Evolutionary conservation across 2,329 filamentous ascomycete species (phyloP).

Genomic region (Pseudogymnoascus sp.): DNA sequence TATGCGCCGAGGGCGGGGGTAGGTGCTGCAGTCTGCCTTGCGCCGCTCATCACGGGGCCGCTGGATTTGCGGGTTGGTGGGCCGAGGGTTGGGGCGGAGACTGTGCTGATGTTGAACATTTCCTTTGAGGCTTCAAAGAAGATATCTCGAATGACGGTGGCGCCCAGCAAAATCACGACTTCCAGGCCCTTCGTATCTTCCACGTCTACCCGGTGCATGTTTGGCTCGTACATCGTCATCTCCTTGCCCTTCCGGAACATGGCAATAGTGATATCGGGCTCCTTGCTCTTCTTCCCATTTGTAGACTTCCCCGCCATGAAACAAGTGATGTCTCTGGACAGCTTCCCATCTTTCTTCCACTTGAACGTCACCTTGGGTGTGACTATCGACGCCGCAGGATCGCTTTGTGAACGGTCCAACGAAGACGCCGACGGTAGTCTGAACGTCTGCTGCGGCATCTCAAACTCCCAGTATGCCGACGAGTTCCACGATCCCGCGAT

Average conservation of each 20-base stretch:
- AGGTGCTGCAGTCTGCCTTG: constrained; percentile 14
- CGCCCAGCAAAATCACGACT: constrained; percentile 60
- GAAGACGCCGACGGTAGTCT: constrained; percentile 67
- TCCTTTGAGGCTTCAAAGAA: constrained; percentile 60
- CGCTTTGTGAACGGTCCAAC: constrained; percentile 64
- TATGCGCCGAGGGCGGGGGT: constrained; percentile 12
- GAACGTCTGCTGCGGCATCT: constrained; percentile 81
- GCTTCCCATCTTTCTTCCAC: constrained; percentile 81
- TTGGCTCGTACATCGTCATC: constrained; percentile 87
- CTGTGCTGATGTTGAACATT: constrained; percentile 64
- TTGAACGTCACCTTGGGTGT: constrained; percentile 74
- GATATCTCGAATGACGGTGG: constrained; percentile 57
- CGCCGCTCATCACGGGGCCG: constrained; percentile 24
- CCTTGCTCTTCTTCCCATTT: constrained; percentile 68
- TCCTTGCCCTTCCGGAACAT: constrained; percentile 65
- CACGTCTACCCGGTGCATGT: constrained; percentile 80
- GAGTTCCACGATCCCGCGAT: constrained; percentile 72
- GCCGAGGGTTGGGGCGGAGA: constrained; percentile 28
- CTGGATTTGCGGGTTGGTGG: constrained; percentile 23
- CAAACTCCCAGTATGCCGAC: constrained; percentile 80
- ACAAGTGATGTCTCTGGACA: constrained; percentile 83
- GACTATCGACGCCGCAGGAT: constrained; percentile 45
- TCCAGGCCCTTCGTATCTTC: constrained; percentile 93
- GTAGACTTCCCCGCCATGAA: constrained; percentile 73
- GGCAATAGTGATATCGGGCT: constrained; percentile 92